Percentiles rank a stretch among this genome's conserved stretches.
phyloP scores from a whole-genome alignment of 257 asterid species.

The Solanum paucissectum region DNA sequence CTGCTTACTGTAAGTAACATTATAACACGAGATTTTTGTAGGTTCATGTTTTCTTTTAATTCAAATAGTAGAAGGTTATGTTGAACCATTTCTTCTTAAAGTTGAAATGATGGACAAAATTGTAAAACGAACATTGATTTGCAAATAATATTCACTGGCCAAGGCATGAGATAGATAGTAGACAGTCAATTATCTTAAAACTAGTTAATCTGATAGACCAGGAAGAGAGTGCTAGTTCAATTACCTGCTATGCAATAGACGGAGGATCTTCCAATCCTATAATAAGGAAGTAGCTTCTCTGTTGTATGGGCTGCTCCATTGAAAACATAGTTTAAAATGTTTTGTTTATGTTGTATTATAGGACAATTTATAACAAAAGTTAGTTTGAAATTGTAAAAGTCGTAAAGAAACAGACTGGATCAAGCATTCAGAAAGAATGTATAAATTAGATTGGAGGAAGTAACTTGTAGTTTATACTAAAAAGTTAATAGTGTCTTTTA shows the following conservation, averaged over 20 bases:
- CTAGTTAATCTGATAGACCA: background rate
- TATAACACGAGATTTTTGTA: background rate
- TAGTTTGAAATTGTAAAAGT: background rate
- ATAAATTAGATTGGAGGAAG: background rate
- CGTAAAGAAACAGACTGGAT: background rate
- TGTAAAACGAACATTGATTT: background rate
- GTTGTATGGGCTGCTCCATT: background rate
- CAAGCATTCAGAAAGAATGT: background rate
- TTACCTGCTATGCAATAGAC: background rate
- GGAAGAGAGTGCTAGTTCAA: background rate
- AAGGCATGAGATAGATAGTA: background rate
- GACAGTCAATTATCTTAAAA: background rate
- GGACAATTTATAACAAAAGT: background rate
- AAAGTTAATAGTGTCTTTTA: background rate
- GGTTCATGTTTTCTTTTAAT: background rate
- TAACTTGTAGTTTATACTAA: background rate
- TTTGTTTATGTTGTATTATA: background rate
- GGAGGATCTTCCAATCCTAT: background rate
- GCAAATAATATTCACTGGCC: background rate
- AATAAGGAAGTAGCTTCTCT: background rate
- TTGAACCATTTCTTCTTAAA: background rate
- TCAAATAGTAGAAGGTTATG: background rate
- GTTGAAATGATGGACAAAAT: background rate
- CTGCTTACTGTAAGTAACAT: slow-evolving; percentile 33
- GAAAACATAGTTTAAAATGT: background rate